Conservation (phyloP, 2,329 filamentous ascomycete species). For the Alternaria angustiovoidea region DNA sequence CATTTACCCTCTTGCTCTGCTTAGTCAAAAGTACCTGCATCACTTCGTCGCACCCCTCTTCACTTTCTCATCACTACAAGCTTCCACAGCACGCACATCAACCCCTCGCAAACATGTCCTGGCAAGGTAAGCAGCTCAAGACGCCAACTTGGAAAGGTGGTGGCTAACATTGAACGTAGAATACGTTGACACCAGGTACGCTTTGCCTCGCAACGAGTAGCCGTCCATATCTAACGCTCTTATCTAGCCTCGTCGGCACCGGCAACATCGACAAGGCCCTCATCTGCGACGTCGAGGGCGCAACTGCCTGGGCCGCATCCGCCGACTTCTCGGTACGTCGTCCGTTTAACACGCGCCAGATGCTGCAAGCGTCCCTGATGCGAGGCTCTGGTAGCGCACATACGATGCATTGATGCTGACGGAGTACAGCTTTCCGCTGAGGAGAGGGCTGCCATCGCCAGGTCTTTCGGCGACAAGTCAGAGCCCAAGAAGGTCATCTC, state of each 20-base stretch:
- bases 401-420: conserved; percentile 20
- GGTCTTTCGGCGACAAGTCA: conserved; percentile 62
- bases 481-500: conserved; percentile 72
- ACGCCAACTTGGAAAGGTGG: conserved; percentile 17
- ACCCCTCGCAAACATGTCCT: conserved; percentile 51
- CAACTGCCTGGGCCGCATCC: conserved; percentile 79
- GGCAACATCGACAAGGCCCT: conserved; percentile 59
- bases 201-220: not conserved
- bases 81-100: conserved; percentile 35
- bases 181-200: conserved; percentile 54
- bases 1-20: conserved; percentile 29
- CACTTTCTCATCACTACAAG: conserved; percentile 24
- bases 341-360: conserved; percentile 11
- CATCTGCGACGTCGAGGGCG: conserved; percentile 59
- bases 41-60: conserved; percentile 22
- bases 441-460: conserved; percentile 65
- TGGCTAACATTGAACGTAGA: conserved; percentile 41
- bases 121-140: conserved; percentile 49
- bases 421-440: conserved; percentile 57
- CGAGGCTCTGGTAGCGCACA: not conserved
- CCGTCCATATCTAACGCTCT: conserved; percentile 23
- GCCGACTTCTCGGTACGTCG: conserved; percentile 78
- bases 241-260: conserved; percentile 52
- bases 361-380: not conserved
- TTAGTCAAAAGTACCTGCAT: conserved; percentile 38